Percentiles rank a stretch among this genome's conserved stretches.
phyloP scores from a whole-genome alignment of 768 basidiomycete species.

The Boletus pseudo-olivaceus region DNA sequence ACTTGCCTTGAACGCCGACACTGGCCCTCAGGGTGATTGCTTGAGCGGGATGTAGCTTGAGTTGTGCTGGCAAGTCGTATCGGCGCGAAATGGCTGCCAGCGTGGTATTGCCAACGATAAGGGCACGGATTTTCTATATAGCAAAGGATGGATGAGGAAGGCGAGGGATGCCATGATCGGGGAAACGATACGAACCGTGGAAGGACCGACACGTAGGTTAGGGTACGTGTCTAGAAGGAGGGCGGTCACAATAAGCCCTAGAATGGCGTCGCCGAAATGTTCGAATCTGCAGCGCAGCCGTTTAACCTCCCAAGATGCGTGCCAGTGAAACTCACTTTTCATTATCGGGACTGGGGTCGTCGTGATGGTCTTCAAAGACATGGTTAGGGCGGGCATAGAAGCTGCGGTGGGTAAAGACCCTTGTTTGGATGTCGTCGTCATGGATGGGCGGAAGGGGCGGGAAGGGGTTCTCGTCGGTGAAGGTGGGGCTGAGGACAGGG shows the following conservation, averaged over 20 bases:
- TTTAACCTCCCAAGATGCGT: neutral
- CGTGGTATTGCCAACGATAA: slow-evolving; percentile 71
- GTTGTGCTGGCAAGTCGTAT: slow-evolving; percentile 59
- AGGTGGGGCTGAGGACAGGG: slow-evolving; percentile 25
- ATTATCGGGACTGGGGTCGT: slow-evolving; percentile 77
- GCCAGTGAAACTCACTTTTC: slow-evolving; percentile 54
- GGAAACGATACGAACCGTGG: slow-evolving; percentile 42
- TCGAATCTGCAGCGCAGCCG: slow-evolving; percentile 48
- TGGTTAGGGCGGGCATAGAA: slow-evolving; percentile 65
- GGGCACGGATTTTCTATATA: slow-evolving; percentile 69
- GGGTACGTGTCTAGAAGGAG: slow-evolving; percentile 65
- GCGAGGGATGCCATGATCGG: too few relatives aligned
- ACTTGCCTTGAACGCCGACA: slow-evolving; percentile 64
- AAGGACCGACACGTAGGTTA: slow-evolving; percentile 69
- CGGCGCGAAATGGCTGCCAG: slow-evolving; percentile 66
- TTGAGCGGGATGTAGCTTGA: slow-evolving; percentile 70
- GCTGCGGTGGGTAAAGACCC: slow-evolving; percentile 77
- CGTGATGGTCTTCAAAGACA: slow-evolving; percentile 69
- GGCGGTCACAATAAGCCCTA: slow-evolving; percentile 62
- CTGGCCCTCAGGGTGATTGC: slow-evolving; percentile 69
- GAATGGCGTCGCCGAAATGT: slow-evolving; percentile 73
- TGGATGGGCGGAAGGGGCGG: slow-evolving; percentile 61
- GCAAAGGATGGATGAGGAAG: neutral
- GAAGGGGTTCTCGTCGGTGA: slow-evolving; percentile 30
- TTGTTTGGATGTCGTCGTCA: slow-evolving; percentile 41